phyloP scores from a whole-genome alignment of 208 protist species.

The Trypanosoma platydactyli region DNA sequence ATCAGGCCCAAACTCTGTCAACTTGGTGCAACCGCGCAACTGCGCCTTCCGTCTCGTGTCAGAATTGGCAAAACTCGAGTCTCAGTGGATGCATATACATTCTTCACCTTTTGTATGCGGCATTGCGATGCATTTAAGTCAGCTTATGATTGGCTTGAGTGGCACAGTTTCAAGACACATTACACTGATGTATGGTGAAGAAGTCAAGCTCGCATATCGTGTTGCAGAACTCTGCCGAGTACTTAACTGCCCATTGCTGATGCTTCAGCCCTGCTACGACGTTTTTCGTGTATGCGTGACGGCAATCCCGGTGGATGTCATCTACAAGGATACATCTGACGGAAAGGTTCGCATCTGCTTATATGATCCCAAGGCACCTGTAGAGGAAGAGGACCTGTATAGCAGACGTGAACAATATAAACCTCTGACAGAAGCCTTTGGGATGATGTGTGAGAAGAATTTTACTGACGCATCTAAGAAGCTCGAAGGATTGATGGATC shows the following conservation, averaged over 20 bases:
- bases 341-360: constrained; percentile 17
- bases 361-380: constrained; percentile 16
- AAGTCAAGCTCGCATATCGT: constrained; percentile 32
- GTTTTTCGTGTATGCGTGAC: constrained; percentile 25
- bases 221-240: constrained; percentile 31
- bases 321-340: constrained; percentile 9
- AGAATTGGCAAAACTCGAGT: constrained; percentile 21
- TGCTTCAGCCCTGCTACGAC: constrained; percentile 30
- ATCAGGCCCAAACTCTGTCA: constrained; percentile 27
- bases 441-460: constrained; percentile 26
- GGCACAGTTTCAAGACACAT: not conserved
- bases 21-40: constrained; percentile 24
- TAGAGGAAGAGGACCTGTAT: constrained; percentile 6
- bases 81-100: not conserved
- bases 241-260: constrained; percentile 31
- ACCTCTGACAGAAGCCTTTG: constrained; percentile 18
- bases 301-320: constrained; percentile 29
- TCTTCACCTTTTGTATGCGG: constrained; percentile 35
- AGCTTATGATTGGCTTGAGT: constrained; percentile 22
- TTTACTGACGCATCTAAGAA: constrained; percentile 16
- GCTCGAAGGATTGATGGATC: constrained; percentile 11
- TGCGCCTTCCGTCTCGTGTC: constrained; percentile 27
- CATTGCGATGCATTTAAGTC: constrained; percentile 33
- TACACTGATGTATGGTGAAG: constrained; percentile 26
- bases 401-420: constrained; percentile 10